Evolutionary conservation across 2,329 filamentous ascomycete species (phyloP), one percentile per base, ranked within the genome.

Genomic region (Calonectria pauciramosa): DNA sequence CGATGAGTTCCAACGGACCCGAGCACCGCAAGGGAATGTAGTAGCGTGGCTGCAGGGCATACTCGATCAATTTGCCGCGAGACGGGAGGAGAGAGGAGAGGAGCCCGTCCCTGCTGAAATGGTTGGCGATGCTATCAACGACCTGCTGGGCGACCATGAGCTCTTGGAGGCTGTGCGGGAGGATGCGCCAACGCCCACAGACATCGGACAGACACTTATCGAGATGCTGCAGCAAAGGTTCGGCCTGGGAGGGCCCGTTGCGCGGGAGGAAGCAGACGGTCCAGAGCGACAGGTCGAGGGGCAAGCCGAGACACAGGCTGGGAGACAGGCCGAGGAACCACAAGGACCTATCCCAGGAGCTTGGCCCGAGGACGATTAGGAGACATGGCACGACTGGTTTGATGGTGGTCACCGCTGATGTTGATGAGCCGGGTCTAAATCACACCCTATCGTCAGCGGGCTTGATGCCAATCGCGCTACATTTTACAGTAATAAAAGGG

Each of bases 281-380:
- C 20, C 41, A 30, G 75, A 75, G 54, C 71, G 54, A 18, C 47
- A 64, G 51, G 74, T 59, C 28, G 72, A 73, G 26, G 70, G 56
- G 32, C 49, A 64, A 34, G 36, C 18, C 13, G 72, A 67, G 41
- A 47, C 56, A n/a, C 72, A 73, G 10, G 69, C 64, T 13, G 74
- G 70, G 10, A 66, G 67, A 11, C 44, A 51, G 41, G 63, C 59
- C 18, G 71, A 75, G 9, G 70, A 77, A 26, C 63, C 60, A 51
- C 76, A 76, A 70, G 68, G 41, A 16, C 23, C 36, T 63, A 30
- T 82, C 14, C 84, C 85, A 16, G 85, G 84, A 38, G 82, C 83
- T 38, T 86, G 84, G 84, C 84, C 84, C 20, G 81, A 79, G n/a
- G 82, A 82, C 32, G 72, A 79, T 41, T 60, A 71, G 26, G 67